Evolutionary conservation across 495 filamentous ascomycete genomes (phyloP), one percentile per base, ranked within the genome.

Genomic region (Daldinia decipiens): DNA sequence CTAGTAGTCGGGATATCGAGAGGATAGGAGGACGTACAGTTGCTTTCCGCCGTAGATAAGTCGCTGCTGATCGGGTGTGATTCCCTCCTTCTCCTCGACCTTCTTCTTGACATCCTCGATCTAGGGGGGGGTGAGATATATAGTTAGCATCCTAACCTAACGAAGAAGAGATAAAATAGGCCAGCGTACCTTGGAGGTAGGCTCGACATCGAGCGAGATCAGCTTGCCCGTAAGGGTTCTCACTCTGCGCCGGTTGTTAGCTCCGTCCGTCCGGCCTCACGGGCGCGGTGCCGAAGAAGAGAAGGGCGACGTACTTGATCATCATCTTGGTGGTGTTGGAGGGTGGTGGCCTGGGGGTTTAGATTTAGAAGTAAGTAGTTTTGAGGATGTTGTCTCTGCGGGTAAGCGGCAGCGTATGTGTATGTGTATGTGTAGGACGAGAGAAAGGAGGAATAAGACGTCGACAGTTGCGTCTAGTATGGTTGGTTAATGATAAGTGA

Each of bases 11-110:
- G 27, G 7, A 9, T 32, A 32, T 0, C 0, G 7, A 17, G 19
- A 27, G n/a, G n/a, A 31, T 4, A 29, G 24, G 17, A 47, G 9
- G 45, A 80, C 88, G 56, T 84, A 98, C 95, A 99, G 97, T 77
- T 99, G 95, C 82, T 99, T 99, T 68, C 95, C 95, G 50, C 94
- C 93, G 75, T 88, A 98, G 77, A 99, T 99, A 56, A 99, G 82
- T 38, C 96, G 90, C 83, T 99, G 95, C 80, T 99, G 95, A 26
- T 97, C 95, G 17, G 95, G 95, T 31, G 95, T 95, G 77, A 99
- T 98, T 27, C 95, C 95, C 79, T 98, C 96, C 78, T 97, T 97
- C 82, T 98, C 95, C 79, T 99, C 95, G 38, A 99, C 95, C 67
- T 93, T 92, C 83, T 98, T 96, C 84, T 99, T 99, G 84, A 99